These are phyloP conservation scores for Cercospora sp. DNA, from an alignment of 2,329 filamentous ascomycete genomes.

Conservation along the genomic window DNA sequence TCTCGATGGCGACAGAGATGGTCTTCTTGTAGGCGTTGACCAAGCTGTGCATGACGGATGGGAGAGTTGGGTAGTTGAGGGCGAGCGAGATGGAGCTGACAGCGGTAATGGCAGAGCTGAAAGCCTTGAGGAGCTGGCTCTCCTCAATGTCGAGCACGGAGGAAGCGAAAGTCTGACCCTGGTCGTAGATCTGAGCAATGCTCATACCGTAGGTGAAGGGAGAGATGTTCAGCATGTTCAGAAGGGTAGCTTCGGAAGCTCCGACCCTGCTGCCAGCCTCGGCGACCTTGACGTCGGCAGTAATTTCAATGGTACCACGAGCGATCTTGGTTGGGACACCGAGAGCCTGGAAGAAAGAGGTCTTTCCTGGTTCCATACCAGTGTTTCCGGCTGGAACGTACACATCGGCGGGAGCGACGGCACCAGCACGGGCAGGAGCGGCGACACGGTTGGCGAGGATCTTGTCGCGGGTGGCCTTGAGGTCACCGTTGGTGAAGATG, in stretches of 20 bases:
- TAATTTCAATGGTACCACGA: slow-evolving; percentile 99
- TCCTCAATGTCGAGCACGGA: slow-evolving; percentile 90
- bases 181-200: slow-evolving; percentile 94
- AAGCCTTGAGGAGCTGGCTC: slow-evolving; percentile 83
- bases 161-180: slow-evolving; percentile 87
- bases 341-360: slow-evolving; percentile 99
- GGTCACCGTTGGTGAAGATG: slow-evolving; percentile 98
- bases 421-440: slow-evolving; percentile 96
- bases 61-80: slow-evolving; percentile 90
- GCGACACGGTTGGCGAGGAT: slow-evolving; percentile 97
- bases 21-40: slow-evolving; percentile 99
- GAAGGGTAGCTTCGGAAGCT: slow-evolving; percentile 95
- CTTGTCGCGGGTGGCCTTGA: slow-evolving; percentile 90
- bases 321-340: slow-evolving; percentile 99
- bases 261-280: slow-evolving; percentile 93
- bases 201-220: slow-evolving; percentile 99
- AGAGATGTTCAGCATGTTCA: slow-evolving; percentile 99
- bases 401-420: slow-evolving; percentile 89
- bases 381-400: slow-evolving; percentile 98
- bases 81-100: slow-evolving; percentile 91
- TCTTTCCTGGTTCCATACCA: slow-evolving; percentile 99
- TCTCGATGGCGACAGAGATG: slow-evolving; percentile 83
- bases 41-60: slow-evolving; percentile 93
- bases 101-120: slow-evolving; percentile 78
- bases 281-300: slow-evolving; percentile 94